phyloP scores from a whole-genome alignment of 495 filamentous ascomycete genomes.

The Penicillium lividum region DNA sequence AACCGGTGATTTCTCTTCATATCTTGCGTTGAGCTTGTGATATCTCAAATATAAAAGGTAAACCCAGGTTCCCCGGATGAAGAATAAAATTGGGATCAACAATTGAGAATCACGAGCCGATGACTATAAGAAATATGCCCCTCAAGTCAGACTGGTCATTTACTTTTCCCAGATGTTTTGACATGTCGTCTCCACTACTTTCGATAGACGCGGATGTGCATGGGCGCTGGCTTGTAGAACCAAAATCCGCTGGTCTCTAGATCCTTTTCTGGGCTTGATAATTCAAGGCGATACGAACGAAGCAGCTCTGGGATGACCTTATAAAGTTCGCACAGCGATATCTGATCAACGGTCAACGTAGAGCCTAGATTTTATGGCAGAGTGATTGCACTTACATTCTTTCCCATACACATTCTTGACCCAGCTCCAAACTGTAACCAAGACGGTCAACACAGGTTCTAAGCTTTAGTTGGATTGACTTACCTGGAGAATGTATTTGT shows the following conservation, averaged over 20 bases:
- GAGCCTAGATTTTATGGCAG: neutral
- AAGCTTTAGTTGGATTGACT: neutral
- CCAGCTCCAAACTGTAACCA: conserved; percentile 19
- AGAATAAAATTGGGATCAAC: too few species aligned
- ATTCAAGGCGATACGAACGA: conserved; percentile 16
- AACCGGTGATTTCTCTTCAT: too few species aligned
- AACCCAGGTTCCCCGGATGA: too few species aligned
- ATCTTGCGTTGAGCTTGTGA: too few species aligned
- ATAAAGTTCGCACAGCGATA: conserved; percentile 22
- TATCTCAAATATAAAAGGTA: too few species aligned
- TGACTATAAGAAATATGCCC: too few species aligned
- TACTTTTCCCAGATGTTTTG: too few species aligned
- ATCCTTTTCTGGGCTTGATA: conserved; percentile 1
- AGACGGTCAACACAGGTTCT: too few species aligned
- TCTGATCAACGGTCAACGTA: conserved; percentile 9
- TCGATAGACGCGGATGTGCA: conserved; percentile 59
- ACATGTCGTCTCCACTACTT: conserved; percentile 21
- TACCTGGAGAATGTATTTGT: conserved; percentile 16
- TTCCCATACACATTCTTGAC: conserved; percentile 21
- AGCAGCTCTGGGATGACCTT: conserved; percentile 23
- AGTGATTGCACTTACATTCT: conserved; percentile 16
- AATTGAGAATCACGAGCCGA: too few species aligned
- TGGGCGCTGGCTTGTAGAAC: conserved; percentile 8
- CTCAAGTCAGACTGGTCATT: too few species aligned
- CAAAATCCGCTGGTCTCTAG: conserved; percentile 14